Evolutionary conservation across 371 early-diverging fungal species (phyloP), one percentile per base, ranked within the genome.

Genomic region (Mucor sp.): DNA sequence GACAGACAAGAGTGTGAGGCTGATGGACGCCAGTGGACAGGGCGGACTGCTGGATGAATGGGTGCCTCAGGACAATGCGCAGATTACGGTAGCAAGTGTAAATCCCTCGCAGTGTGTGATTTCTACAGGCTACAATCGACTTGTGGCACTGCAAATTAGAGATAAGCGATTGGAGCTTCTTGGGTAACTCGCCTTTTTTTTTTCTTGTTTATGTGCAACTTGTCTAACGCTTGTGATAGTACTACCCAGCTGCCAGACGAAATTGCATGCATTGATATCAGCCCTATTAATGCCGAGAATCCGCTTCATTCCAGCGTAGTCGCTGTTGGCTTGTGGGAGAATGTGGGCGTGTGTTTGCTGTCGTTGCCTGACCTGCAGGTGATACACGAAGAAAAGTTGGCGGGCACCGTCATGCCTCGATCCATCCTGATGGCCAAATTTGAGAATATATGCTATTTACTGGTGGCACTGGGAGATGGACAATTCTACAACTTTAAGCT

Each of bases 381-480:
- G 9, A 72, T 88, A 6, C 70, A 84, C 0, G 75, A 81, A 19
- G 84, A 90, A 62, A 69, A 74, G 0, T 68, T 91, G 12, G 84
- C 81, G 7, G 88, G 86, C 21, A 85, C 82, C 32, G 79, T 83
- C 32, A 84, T 95, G 68, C 92, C 94, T 17, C 89, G 96, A 5
- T 95, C 97, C 0, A 78, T 96, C 37, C 72, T 93, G 21, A 75
- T 94, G 76, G 80, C 90, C 19, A 76, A 82, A 19, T 89, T 97
- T 66, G 96, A 93, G 58, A 83, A 77, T 14, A 80, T 87, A 0
- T 78, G 82, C 15, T 96, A 95, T 62, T 77, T 95, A 8, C 68
- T 97, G 32, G 93, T 90, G 0, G 95, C 94, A 0, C 74, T 94
- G 23, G 96, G 93, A 57, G 95, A 96, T 74, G 97, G 97, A 0